Base-by-base conservation (phyloP, 441 rosid genomes). In the Adansonia grandidieri region DNA sequence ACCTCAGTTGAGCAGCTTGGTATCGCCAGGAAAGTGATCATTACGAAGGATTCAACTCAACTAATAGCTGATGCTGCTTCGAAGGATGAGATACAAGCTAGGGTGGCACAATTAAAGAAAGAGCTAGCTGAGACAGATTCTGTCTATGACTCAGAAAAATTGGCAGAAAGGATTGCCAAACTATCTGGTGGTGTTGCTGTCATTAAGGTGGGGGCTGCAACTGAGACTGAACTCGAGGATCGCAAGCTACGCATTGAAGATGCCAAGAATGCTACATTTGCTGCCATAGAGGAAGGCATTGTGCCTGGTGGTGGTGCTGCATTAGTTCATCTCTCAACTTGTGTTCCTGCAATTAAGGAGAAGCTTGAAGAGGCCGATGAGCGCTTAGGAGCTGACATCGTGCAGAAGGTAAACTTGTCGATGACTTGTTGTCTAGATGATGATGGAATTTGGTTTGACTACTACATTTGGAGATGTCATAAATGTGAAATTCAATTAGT, bases 271-370 rank as follows among this genome's bases (percentile, higher is more conserved):
- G 97, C 98, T 3, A 96, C 98, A 11, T 92, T 94, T 78, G 98
- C 99, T 75, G 97, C 99, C 74, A 91, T 96, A 2, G 96, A 96
- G 77, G 98, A 96, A 88, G 98, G 99, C 0, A 96, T 96, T 67
- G 97, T 96, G 7, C 97, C 97, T 2, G 99, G 98, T 45, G 98
- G 98, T 82, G 99, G 97, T 73, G 93, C 98, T 0, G 90, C 99
- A 62, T 77, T 90, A 67, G 97, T 91, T 56, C 97, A 92, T 83
- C 97, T 96, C 72, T 87, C 98, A 5, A 79, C 87, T 6, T 54
- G 42, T 63, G 92, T 94, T 60, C 89, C 90, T 28, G 88, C 93
- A 11, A 89, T 96, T 32, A 91, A 91, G 90, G 93, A 90, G 45
- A 89, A 71, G 40, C 82, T 96, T 4, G 90, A 86, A 73, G 97